Evolutionary conservation across 75 land plant species (phyloP).

Genomic region (Sequoia sempervirens): DNA sequence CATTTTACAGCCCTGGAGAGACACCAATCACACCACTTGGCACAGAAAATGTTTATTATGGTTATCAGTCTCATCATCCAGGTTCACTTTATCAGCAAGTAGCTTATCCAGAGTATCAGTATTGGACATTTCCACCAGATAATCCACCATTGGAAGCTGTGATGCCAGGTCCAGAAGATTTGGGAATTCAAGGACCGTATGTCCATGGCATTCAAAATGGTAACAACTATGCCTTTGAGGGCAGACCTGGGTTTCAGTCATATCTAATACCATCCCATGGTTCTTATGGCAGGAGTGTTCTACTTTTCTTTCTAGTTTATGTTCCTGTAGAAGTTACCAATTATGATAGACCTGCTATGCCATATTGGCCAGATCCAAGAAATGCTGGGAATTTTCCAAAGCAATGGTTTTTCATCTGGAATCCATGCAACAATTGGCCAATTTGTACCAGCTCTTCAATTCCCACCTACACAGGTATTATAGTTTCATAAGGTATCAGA

Average conservation of each 20-base stretch:
- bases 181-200: not conserved
- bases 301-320: constrained; percentile 1
- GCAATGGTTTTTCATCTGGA: constrained; percentile 8
- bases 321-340: constrained; percentile 4
- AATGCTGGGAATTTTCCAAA: not conserved
- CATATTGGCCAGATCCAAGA: not conserved
- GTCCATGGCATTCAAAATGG: constrained; percentile 1
- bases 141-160: not conserved
- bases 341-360: constrained; percentile 1
- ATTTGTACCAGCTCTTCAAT: not conserved
- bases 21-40: not conserved
- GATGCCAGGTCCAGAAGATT: not conserved
- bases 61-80: constrained; percentile 6
- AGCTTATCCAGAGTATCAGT: constrained; percentile 1
- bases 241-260: not conserved
- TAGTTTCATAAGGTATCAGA: not conserved
- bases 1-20: constrained; percentile 5
- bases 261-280: constrained; percentile 1
- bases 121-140: constrained; percentile 2
- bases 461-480: constrained; percentile 5
- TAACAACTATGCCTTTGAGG: not conserved
- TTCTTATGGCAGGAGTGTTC: not conserved
- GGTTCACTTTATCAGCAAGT: constrained; percentile 5
- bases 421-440: constrained; percentile 5
- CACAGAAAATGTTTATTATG: constrained; percentile 3